These are phyloP conservation scores for Tremella mesenterica DNA, from an alignment of 768 basidiomycete species.

Conservation along the genomic window DNA sequence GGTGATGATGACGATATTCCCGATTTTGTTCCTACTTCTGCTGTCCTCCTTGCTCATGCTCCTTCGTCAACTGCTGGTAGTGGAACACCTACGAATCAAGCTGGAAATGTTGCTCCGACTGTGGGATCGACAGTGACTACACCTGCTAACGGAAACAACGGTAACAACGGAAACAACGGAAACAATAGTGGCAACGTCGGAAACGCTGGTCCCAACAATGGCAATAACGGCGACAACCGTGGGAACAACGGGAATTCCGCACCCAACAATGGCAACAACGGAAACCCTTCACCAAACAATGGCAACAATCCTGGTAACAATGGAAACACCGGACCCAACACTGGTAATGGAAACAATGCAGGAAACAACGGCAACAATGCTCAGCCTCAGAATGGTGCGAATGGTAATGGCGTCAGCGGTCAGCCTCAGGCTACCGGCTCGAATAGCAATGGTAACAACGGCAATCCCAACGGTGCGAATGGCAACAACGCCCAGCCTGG, in stretches of 20 bases:
- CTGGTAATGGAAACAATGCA: neutral
- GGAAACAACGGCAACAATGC: neutral
- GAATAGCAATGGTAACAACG: neutral
- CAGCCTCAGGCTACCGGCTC: too few species aligned
- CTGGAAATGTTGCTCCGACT: neutral
- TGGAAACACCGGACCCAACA: neutral
- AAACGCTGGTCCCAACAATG: neutral
- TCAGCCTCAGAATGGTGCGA: neutral
- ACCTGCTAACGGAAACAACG: neutral
- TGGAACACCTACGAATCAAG: neutral
- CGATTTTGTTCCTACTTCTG: neutral
- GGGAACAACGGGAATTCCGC: neutral
- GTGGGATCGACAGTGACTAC: neutral
- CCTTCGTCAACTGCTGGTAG: neutral
- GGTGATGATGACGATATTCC: neutral
- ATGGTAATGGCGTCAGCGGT: neutral
- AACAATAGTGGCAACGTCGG: neutral
- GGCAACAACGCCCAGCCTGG: too few species aligned
- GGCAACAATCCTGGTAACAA: too few species aligned
- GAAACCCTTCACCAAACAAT: too few species aligned
- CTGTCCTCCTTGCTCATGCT: neutral
- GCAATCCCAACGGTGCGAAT: too few species aligned
- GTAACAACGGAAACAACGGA: too few species aligned
- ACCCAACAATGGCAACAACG: neutral
- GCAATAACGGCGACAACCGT: neutral